Conservation (phyloP, 2,329 filamentous ascomycete species). For the Amesomyces nigricolor region DNA sequence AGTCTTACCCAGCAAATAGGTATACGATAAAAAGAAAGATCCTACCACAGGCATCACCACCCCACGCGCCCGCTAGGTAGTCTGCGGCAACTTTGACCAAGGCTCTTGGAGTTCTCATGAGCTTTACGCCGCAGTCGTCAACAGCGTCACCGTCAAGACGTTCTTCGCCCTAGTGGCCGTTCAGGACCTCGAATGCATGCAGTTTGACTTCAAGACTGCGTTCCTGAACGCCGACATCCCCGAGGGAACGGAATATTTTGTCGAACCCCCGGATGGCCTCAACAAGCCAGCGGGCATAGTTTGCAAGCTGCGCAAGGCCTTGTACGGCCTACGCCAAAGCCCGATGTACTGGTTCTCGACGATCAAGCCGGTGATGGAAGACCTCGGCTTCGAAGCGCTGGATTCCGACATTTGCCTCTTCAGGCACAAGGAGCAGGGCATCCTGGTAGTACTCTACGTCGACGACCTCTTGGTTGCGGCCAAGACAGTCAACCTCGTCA, state of each 20-base stretch:
- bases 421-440: too few relatives aligned
- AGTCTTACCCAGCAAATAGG: conserved; percentile 2
- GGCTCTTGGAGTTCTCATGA: neutral
- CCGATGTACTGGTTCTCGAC: too few relatives aligned
- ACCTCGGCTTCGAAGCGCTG: too few relatives aligned
- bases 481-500: neutral
- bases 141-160: neutral
- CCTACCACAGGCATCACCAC: neutral
- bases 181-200: neutral
- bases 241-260: neutral
- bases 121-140: neutral
- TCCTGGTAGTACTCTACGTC: too few relatives aligned
- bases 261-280: neutral
- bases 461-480: too few relatives aligned
- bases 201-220: conserved; percentile 2
- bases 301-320: neutral
- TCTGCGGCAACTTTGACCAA: conserved; percentile 6
- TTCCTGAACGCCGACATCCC: conserved; percentile 1
- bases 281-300: neutral
- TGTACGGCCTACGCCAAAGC: too few relatives aligned
- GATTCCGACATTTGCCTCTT: too few relatives aligned
- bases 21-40: neutral
- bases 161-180: neutral
- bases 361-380: too few relatives aligned
- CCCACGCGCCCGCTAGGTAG: neutral